Evolutionary conservation across 331 rosid species (phyloP), one percentile per base, ranked within the genome.

Genomic region (Dryas integrifolia): DNA sequence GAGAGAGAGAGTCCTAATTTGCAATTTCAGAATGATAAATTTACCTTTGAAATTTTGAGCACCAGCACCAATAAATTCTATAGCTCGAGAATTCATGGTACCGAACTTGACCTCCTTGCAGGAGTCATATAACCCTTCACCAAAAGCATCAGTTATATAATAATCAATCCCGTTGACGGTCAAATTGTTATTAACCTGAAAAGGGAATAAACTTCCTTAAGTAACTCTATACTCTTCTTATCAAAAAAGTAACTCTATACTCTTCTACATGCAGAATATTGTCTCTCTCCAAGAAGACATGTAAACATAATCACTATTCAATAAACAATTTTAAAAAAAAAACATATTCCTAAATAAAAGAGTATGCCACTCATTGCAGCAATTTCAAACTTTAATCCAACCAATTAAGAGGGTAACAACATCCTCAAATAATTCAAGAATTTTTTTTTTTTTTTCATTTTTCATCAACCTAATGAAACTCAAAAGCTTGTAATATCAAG

Each of bases 61-160:
- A 82, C 93, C 96, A 43, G 83, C 93, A 50, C 98, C 98, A 76
- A 95, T 76, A 81, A 86, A 89, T 73, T 91, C 89, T 48, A 91
- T 63, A 70, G 91, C 98, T 61, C 82, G 87, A 80, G 98, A 85
- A 80, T 95, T 95, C 88, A 76, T 82, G 69, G 96, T 88, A 75
- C 98, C 98, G 79, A 88, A 95, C 75, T 91, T 95, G 59, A 95
- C 98, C 65, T 95, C 97, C 81, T 91, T 95, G 93, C 98, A 95
- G 66, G 98, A 95, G 69, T 91, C 85, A 64, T 85, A 95, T 74
- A 95, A 80, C 71, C 97, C 96, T 87, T 88, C 92, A 78, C 98
- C 98, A 85, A 89, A 95, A 79, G 89, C 78, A 76, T 91, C 97
- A 75, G 83, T 82, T 57, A 84, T 64, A 79, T 81, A 87, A 86